Percentiles rank a stretch among this genome's conserved stretches.
Evolutionary conservation across 1,284 basidiomycete genomes (phyloP).

Genomic region (Rhodotorula sp.): DNA sequence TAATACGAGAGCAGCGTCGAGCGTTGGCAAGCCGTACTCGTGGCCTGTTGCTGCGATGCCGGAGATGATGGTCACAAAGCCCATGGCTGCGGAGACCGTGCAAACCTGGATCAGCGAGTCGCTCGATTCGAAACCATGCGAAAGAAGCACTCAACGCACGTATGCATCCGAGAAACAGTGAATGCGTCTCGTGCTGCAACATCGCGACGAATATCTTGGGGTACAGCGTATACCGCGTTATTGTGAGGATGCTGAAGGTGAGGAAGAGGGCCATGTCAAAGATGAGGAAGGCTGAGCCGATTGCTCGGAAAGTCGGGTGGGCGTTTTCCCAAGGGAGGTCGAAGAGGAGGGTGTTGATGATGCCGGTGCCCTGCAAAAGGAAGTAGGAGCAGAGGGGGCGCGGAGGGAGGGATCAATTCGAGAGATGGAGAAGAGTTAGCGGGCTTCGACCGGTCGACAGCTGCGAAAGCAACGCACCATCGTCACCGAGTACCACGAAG

Average conservation of each 20-base stretch:
- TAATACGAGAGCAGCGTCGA: constrained; percentile 37
- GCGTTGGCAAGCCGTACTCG: constrained; percentile 39
- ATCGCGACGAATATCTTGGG: constrained; percentile 42
- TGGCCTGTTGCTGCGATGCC: constrained; percentile 39
- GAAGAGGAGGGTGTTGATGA: constrained; percentile 42
- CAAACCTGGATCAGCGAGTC: neutral
- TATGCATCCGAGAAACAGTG: constrained; percentile 40
- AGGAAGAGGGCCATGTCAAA: constrained; percentile 41
- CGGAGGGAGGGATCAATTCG: constrained; percentile 18
- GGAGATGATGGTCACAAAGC: constrained; percentile 40
- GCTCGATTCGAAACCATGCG: neutral
- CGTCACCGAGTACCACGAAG: too few relatives aligned
- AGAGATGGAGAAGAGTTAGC: neutral
- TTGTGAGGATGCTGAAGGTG: constrained; percentile 39
- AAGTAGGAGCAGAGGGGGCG: too few relatives aligned
- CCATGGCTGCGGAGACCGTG: constrained; percentile 30
- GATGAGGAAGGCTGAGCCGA: constrained; percentile 42
- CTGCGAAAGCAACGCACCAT: neutral
- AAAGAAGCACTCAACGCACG: constrained; percentile 1
- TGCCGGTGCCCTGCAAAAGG: constrained; percentile 41
- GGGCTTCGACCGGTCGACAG: neutral
- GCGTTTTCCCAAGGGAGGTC: constrained; percentile 40
- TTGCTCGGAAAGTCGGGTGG: constrained; percentile 41
- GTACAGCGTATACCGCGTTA: constrained; percentile 42
- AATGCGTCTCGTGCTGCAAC: constrained; percentile 43